phyloP scores from a whole-genome alignment of 208 protist species.

The Tritrichomonas musculus region DNA sequence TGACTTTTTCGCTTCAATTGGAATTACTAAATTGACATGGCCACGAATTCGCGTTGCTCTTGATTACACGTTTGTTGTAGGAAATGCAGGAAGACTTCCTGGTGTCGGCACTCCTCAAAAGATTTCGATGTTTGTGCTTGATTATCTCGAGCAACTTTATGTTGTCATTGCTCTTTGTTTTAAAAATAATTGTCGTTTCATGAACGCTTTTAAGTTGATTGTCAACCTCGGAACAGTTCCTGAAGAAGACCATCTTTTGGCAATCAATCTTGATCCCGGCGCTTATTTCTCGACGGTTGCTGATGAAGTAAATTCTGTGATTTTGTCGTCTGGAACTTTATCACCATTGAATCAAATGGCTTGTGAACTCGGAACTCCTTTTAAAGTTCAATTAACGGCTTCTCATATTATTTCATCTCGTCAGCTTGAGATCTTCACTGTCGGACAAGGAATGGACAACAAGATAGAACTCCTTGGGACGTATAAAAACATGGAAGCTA shows the following conservation, averaged over 20 bases:
- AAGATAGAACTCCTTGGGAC: not conserved
- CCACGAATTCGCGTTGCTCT: not conserved
- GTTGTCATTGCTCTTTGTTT: not conserved
- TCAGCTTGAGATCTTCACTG: not conserved
- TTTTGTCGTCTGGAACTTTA: not conserved
- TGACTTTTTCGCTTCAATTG: not conserved
- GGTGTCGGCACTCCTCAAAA: not conserved
- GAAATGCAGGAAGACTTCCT: not conserved
- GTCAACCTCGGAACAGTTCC: not conserved
- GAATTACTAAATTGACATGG: not conserved
- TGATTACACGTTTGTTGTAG: not conserved
- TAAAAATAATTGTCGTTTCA: not conserved
- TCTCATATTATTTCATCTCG: not conserved
- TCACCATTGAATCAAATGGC: not conserved
- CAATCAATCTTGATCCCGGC: not conserved
- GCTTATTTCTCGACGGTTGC: not conserved
- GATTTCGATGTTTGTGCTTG: not conserved
- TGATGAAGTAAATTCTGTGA: not conserved
- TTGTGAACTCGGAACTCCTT: not conserved
- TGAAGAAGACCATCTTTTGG: not conserved
- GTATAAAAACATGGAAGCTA: not conserved
- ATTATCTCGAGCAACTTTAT: not conserved
- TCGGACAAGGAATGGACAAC: not conserved
- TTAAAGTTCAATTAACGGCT: not conserved
- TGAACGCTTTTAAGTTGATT: not conserved